Base-by-base conservation (phyloP, 768 basidiomycete species). In the Butyriboletus loyo region DNA sequence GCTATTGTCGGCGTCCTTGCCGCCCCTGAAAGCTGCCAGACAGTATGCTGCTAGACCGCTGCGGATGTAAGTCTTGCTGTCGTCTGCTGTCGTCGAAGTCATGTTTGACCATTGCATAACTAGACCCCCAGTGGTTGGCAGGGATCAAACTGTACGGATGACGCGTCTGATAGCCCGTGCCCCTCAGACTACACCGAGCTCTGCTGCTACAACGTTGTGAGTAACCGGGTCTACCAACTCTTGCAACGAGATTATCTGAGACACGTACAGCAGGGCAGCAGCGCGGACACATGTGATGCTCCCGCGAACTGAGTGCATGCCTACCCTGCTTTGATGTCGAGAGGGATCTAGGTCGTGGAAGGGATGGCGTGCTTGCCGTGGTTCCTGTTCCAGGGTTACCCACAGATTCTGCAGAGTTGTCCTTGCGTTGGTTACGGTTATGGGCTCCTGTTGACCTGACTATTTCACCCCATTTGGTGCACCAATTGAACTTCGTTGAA, bases 121-220 rank as follows among this genome's bases (percentile, higher is more conserved):
- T 35, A 57, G 56, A 9, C 30, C 5, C 30, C 46, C 27, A 47
- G 10, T 9, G 45, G 56, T n/a, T 57, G 21, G 22, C 30, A 47
- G 27, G 50, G 45, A 8, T 2, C 21, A 8, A 1, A 4, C 17
- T 58, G 56, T n/a, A 43, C 11, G 27, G 0, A 13, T 22, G 7
- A 46, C 13, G 7, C 27, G 31, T 6, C 27, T n/a, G n/a, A 32
- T 3, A 28, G 8, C 2, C 10, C 2, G 14, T 50, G 55, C 32
- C 5, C 32, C n/a, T n/a, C n/a, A n/a, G n/a, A n/a, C 10, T 24
- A 40, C 31, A 51, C 24, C n/a, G 40, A 57, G 22, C 13, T 57
- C 19, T 57, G 55, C 15, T 57, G 55, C 28, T 32, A 41, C 13
- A 2, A 2, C 5, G n/a, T 50, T 11, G 47, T 56, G 25, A 56